Base-by-base conservation (phyloP, 306 rosid genomes). In the Corylus americana region DNA sequence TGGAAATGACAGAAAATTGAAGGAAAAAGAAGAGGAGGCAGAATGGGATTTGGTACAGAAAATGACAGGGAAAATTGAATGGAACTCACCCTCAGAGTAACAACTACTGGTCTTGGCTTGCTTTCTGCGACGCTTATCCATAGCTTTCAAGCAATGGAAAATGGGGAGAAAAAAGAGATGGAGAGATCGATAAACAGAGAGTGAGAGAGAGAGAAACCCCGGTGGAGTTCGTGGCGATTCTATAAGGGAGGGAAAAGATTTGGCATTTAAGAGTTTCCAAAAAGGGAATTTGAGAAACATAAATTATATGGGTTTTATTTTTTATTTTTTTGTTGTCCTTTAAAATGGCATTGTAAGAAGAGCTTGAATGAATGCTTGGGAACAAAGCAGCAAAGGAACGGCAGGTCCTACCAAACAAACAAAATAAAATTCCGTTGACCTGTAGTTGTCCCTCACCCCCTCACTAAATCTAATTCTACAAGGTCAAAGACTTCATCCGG, bases 381-480 rank as follows among this genome's bases (percentile, higher is more conserved):
- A 76, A 44, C 73, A 57, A 59, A 59, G 74, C 62, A 16, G 31
- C 67, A 79, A 35, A 67, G 31, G 75, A 80, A 77, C 83, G 85
- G 85, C 81, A 82, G 85, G 79, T 84, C 85, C 83, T 74, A 87
- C 90, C 90, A 48, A 87, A 87, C 88, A 70, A 71, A 79, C 88
- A 70, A 76, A 69, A 35, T 18, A 31, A 11, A 58, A 53, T 57
- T 67, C 3, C 11, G 79, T 87, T 84, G 90, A 87, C 90, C 82
- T 81, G 80, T 54, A 58, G 89, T 80, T 86, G 83, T 74, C 75
- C 5, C 74, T 27, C 35, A 3, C 35, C 2, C 35, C 2, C 39
- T 2, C 20, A 0, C 11, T 11, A 0, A 51, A 12, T 14, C 4
- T 8, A 7, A 45, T 3, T 70, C 9, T 3, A n/a, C 64, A 55